phyloP scores from a whole-genome alignment of 495 filamentous ascomycete species.

The Rhypophila decipiens region DNA sequence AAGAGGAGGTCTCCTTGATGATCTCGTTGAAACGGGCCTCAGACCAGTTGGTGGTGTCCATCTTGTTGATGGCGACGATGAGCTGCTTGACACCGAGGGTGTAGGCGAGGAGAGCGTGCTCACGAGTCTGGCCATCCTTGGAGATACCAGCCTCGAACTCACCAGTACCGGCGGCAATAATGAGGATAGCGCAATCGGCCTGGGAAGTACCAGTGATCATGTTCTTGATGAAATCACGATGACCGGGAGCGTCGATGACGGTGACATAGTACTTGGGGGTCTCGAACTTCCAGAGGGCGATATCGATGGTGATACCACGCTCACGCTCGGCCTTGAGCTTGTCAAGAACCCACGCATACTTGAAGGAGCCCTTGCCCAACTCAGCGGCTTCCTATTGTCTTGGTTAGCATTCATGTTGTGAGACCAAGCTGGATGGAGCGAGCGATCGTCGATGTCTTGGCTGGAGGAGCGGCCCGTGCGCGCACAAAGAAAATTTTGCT shows the following conservation, averaged over 20 bases:
- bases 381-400: conserved; percentile 85
- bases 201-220: conserved; percentile 99
- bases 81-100: conserved; percentile 99
- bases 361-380: conserved; percentile 99
- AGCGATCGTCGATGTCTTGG: neutral
- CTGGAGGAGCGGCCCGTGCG: conserved; percentile 25
- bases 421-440: neutral
- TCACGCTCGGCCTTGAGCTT: conserved; percentile 99
- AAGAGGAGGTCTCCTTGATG: conserved; percentile 99
- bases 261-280: conserved; percentile 98
- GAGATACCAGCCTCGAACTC: conserved; percentile 99
- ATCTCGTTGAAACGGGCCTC: conserved; percentile 97
- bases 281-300: conserved; percentile 99
- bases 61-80: conserved; percentile 99
- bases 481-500: conserved; percentile 22
- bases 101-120: conserved; percentile 99
- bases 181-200: conserved; percentile 99
- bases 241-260: conserved; percentile 98
- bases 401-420: conserved; percentile 20
- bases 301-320: conserved; percentile 99
- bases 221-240: conserved; percentile 99
- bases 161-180: conserved; percentile 99
- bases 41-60: conserved; percentile 99
- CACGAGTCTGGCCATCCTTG: conserved; percentile 99
- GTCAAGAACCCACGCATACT: conserved; percentile 99